Percentiles rank a stretch among this genome's conserved stretches.
phyloP scores from a whole-genome alignment of 2,329 filamentous ascomycete genomes.

The Fusarium succisae region DNA sequence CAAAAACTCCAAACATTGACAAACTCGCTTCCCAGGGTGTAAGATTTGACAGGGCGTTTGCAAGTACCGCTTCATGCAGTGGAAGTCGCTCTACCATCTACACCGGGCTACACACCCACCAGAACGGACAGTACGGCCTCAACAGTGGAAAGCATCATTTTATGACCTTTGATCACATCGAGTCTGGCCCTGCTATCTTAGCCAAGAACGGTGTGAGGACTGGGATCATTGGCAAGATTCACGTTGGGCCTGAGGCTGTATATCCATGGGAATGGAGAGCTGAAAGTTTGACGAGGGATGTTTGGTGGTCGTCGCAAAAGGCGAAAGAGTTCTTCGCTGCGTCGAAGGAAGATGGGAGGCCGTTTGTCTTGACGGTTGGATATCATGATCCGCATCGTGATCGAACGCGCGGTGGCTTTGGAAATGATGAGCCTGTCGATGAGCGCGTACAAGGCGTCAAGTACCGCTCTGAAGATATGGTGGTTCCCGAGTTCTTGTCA shows the following conservation, averaged over 20 bases:
- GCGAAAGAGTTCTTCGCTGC: neutral
- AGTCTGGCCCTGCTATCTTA: constrained; percentile 53
- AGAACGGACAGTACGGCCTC: constrained; percentile 58
- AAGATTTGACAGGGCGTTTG: constrained; percentile 41
- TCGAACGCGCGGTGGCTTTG: neutral
- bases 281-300: neutral
- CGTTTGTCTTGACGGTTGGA: neutral
- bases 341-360: neutral
- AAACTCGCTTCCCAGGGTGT: neutral
- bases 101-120: constrained; percentile 58
- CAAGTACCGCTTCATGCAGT: constrained; percentile 59
- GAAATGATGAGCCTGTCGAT: neutral
- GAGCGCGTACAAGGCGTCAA: neutral
- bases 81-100: constrained; percentile 58
- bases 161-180: constrained; percentile 54
- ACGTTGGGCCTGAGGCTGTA: constrained; percentile 51
- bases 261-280: neutral
- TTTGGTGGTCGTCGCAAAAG: neutral
- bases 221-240: constrained; percentile 59
- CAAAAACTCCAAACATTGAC: neutral
- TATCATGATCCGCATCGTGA: neutral
- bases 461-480: constrained; percentile 46
- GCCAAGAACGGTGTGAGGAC: constrained; percentile 53
- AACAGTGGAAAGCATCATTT: constrained; percentile 50
- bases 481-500: constrained; percentile 53